Evolutionary conservation across 306 rosid genomes (phyloP).

Genomic region (Morella rubra): DNA sequence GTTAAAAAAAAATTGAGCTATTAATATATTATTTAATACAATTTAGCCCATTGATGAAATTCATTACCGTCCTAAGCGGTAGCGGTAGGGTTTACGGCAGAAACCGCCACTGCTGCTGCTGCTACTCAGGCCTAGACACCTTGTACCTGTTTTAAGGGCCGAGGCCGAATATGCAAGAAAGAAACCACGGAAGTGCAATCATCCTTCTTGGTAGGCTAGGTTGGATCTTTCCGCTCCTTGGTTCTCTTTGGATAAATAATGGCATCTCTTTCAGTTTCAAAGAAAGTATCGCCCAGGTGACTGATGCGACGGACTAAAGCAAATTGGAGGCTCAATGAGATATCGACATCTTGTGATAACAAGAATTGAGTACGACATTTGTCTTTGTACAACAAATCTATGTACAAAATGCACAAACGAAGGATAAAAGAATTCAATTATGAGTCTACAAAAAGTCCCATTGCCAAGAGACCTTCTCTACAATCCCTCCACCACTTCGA

Average conservation of each 20-base stretch:
- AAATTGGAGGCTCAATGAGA: background rate
- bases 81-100: too few species aligned
- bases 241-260: background rate
- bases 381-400: slow-evolving; percentile 33
- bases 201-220: too few species aligned
- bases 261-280: background rate
- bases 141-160: too few species aligned
- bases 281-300: background rate
- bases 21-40: too few species aligned
- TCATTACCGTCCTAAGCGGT: too few species aligned
- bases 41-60: too few species aligned
- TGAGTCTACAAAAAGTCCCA: slow-evolving; percentile 80
- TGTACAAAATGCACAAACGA: slow-evolving; percentile 67
- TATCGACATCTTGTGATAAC: slow-evolving; percentile 9
- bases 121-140: too few species aligned
- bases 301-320: background rate
- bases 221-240: background rate
- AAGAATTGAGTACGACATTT: background rate
- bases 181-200: too few species aligned
- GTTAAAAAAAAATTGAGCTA: too few species aligned
- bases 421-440: slow-evolving; percentile 50
- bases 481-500: slow-evolving; percentile 98
- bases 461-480: slow-evolving; percentile 95
- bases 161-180: too few species aligned
- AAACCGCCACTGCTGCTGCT: too few species aligned